Conservation (phyloP, 495 filamentous ascomycete species). For the Lepidopterella palustris region DNA sequence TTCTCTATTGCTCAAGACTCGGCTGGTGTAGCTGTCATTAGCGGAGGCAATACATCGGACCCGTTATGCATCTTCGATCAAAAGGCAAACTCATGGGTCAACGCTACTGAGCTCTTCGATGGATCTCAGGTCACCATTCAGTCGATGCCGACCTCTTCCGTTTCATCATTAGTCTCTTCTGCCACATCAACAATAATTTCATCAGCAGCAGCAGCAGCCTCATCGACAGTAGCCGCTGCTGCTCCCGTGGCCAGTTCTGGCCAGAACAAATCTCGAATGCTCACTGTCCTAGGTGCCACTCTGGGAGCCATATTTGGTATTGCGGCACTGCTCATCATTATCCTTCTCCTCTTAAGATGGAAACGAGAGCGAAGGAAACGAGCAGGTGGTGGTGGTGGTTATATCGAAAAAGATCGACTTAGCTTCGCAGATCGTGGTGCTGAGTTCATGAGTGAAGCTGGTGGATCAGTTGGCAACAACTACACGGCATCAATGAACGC, state of each 20-base stretch:
- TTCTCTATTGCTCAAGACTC: constrained; percentile 56
- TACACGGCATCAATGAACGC: constrained; percentile 35
- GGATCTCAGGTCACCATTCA: constrained; percentile 38
- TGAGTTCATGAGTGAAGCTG: constrained; percentile 49
- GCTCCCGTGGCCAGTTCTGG: constrained; percentile 19
- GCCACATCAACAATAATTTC: constrained; percentile 28
- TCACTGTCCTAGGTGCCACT: constrained; percentile 68
- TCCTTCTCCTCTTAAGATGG: constrained; percentile 64
- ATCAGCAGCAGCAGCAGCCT: constrained; percentile 39
- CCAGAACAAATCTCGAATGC: constrained; percentile 37
- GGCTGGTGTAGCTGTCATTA: constrained; percentile 62
- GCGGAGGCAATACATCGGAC: constrained; percentile 62
- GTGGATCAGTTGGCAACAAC: constrained; percentile 40
- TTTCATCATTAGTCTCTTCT: constrained; percentile 36
- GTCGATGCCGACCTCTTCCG: constrained; percentile 35
- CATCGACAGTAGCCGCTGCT: constrained; percentile 30
- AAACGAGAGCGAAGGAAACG: constrained; percentile 48
- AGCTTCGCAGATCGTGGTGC: constrained; percentile 60
- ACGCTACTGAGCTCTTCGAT: constrained; percentile 61
- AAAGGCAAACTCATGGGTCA: constrained; percentile 70
- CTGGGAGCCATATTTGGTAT: constrained; percentile 72
- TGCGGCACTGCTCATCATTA: constrained; percentile 57
- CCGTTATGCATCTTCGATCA: constrained; percentile 75
- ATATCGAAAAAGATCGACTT: constrained; percentile 51
- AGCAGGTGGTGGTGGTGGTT: constrained; percentile 44